Conservation (phyloP, 2,329 filamentous ascomycete species). For the Cladosporium sp. region DNA sequence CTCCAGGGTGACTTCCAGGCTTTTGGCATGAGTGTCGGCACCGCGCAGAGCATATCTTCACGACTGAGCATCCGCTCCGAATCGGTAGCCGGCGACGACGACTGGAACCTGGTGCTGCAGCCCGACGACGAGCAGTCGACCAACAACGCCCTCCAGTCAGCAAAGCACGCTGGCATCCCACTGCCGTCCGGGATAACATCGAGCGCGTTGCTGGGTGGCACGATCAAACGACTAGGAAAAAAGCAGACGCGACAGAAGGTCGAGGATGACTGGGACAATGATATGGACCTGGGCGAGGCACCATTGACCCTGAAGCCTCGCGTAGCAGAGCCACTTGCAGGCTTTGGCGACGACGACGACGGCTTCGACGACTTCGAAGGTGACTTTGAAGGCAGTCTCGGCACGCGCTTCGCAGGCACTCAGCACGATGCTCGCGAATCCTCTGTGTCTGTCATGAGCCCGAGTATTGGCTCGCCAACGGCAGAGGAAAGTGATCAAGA, state of each 20-base stretch:
- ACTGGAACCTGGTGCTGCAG: slow-evolving; percentile 82
- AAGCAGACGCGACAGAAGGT: slow-evolving; percentile 48
- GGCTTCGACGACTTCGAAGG: slow-evolving; percentile 94
- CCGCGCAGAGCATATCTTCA: slow-evolving; percentile 74
- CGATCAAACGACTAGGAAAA: slow-evolving; percentile 83
- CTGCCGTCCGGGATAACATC: slow-evolving; percentile 83
- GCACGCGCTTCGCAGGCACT: slow-evolving; percentile 86
- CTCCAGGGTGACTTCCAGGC: slow-evolving; percentile 66
- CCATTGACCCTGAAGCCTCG: slow-evolving; percentile 48
- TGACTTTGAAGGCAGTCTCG: slow-evolving; percentile 92
- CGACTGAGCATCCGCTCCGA: slow-evolving; percentile 81
- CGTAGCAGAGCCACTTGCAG: slow-evolving; percentile 39
- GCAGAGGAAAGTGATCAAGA: slow-evolving; percentile 91
- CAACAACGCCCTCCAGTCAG: slow-evolving; percentile 81
- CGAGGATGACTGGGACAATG: slow-evolving; percentile 55
- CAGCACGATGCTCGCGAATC: slow-evolving; percentile 81
- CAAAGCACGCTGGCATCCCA: slow-evolving; percentile 86
- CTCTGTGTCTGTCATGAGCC: slow-evolving; percentile 84
- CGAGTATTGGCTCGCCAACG: slow-evolving; percentile 87
- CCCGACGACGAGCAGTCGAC: slow-evolving; percentile 84
- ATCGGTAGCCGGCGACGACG: slow-evolving; percentile 71
- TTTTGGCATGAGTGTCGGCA: slow-evolving; percentile 62
- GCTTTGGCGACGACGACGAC: slow-evolving; percentile 50
- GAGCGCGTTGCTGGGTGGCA: slow-evolving; percentile 86
- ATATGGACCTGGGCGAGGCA: slow-evolving; percentile 48